Base-by-base conservation (phyloP, 768 basidiomycete genomes). In the Sistotremastrum niveocremeum region DNA sequence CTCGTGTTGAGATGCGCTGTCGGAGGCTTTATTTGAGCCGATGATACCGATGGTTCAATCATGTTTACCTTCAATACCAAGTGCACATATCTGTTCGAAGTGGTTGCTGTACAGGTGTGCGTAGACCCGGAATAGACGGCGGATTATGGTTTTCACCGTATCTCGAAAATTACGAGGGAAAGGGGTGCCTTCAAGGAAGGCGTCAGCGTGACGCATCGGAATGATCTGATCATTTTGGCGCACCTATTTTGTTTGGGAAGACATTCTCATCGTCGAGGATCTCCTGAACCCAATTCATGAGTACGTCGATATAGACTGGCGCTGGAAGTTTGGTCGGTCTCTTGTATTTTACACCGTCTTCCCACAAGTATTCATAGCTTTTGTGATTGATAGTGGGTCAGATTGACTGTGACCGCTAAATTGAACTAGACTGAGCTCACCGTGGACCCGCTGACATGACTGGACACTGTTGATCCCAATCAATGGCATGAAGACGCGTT, bases 71-170 rank as follows among this genome's bases (percentile, higher is more conserved):
- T 99, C 95, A 44, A 99, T 97, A 4, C 93, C 93, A 40, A 99
- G 67, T 9, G 95, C 95, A 61, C 94, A 98, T 49, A 98, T 88
- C 56, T 98, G 94, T 56, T 98, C 95, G 62, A 99, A 98, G 64
- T 99, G 95, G 54, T 90, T 94, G 70, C 91, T 94, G 69, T 99
- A 99, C 58, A 98, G 81, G 61, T 99, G 95, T 12, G 91, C 95
- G 60, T 99, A 99, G 37, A 99, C 86, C 11, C 95, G 77, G 73
- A 99, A 99, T 46, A 99, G 63, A 30, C 95, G 77, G 39, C 95
- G 76, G 47, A 89, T 76, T 49, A 99, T 90, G 7, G 87, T 89
- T 58, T 89, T 82, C 50, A 95, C 84, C 0, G 87, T 93, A 11
- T 87, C 83, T 31, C 81, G 77, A 65, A 95, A 98, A 58, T 78